Evolutionary conservation across 2,329 filamentous ascomycete genomes (phyloP).

Genomic region (Fusarium agapanthi): DNA sequence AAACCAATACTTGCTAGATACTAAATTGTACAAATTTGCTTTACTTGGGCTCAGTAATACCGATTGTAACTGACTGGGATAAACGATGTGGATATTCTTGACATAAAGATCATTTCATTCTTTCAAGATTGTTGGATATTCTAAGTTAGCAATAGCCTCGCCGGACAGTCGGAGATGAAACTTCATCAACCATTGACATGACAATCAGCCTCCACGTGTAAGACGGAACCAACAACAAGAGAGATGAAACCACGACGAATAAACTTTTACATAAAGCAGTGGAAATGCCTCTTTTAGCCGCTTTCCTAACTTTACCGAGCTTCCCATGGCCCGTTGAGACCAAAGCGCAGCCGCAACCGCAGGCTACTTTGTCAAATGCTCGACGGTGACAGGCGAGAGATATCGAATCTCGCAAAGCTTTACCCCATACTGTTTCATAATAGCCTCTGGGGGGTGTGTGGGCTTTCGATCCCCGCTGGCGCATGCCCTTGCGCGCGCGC

Average conservation of each 20-base stretch:
- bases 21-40: too few relatives aligned
- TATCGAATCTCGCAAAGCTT: conserved; percentile 33
- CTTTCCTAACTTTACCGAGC: not conserved
- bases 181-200: conserved; percentile 17
- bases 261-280: not conserved
- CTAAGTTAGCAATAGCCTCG: conserved; percentile 3
- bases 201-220: conserved; percentile 14
- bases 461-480: conserved; percentile 19
- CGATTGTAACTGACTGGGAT: too few relatives aligned
- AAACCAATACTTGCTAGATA: too few relatives aligned
- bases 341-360: not conserved
- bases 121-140: not conserved
- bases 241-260: not conserved
- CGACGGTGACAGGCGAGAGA: conserved; percentile 40
- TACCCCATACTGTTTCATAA: conserved; percentile 46
- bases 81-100: too few relatives aligned
- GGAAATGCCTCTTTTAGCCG: conserved; percentile 15
- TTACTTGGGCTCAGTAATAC: too few relatives aligned
- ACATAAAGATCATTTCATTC: too few relatives aligned
- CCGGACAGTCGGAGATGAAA: not conserved
- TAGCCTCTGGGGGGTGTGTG: conserved; percentile 26
- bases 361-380: conserved; percentile 24
- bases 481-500: not conserved
- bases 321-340: not conserved
- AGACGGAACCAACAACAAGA: conserved; percentile 2